phyloP scores from a whole-genome alignment of 2,329 filamentous ascomycete genomes.

The Emmonsiellopsis sp. region DNA sequence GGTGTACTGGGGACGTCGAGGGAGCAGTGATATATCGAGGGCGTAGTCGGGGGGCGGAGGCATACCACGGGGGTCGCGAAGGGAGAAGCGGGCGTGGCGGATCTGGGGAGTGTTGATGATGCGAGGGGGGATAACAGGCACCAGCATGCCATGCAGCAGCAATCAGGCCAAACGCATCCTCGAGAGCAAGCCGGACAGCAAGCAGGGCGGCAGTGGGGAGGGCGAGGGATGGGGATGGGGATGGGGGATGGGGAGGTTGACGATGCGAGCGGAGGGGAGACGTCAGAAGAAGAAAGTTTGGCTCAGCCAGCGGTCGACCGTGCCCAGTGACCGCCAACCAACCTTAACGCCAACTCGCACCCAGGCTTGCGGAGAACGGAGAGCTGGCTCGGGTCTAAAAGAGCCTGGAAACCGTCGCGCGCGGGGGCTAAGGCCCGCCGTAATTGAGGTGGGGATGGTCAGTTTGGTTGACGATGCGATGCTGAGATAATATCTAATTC shows the following conservation, averaged over 20 bases:
- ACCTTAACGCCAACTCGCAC: not conserved
- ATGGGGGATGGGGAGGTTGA: not conserved
- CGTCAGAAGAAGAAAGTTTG: no score
- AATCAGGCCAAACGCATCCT: not conserved
- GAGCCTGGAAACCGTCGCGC: conserved; percentile 1
- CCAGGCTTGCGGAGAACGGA: conserved; percentile 1
- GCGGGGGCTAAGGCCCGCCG: not conserved
- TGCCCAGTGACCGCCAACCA: no score
- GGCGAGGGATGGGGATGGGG: not conserved
- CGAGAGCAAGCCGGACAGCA: not conserved
- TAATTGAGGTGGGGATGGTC: not conserved
- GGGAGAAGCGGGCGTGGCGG: not conserved
- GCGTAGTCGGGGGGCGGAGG: not conserved
- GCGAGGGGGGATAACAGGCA: not conserved
- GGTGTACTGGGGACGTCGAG: not conserved
- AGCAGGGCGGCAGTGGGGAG: not conserved
- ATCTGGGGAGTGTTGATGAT: not conserved
- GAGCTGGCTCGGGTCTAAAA: not conserved
- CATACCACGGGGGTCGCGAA: not conserved
- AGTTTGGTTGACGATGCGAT: not conserved
- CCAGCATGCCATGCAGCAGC: conserved; percentile 1
- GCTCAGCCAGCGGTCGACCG: no score
- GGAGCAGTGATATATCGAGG: not conserved
- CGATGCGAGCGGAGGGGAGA: not conserved
- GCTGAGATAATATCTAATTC: not conserved